Evolutionary conservation across 345 rosid genomes (phyloP).

Genomic region (Hevea brasiliensis): DNA sequence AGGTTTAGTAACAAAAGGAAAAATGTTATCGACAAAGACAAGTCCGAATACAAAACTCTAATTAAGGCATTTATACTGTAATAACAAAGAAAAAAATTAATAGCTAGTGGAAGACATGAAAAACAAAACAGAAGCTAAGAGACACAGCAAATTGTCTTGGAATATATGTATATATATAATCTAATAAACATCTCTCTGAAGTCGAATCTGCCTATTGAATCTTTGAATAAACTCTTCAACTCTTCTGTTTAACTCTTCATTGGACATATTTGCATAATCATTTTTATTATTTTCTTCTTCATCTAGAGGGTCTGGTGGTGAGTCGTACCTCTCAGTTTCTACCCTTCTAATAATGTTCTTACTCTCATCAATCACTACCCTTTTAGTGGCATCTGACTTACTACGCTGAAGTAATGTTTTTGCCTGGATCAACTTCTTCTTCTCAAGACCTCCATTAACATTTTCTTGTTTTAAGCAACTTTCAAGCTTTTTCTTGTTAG

Average conservation of each 20-base stretch:
- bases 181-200: constrained; percentile 32
- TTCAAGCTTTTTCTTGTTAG: constrained; percentile 5
- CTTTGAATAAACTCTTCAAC: constrained; percentile 72
- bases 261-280: constrained; percentile 63
- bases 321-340: neutral
- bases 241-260: constrained; percentile 67
- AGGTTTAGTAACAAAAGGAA: neutral
- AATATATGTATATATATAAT: neutral
- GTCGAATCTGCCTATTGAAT: constrained; percentile 59
- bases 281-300: constrained; percentile 34
- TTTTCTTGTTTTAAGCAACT: neutral
- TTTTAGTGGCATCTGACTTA: constrained; percentile 41
- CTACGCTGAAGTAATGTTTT: constrained; percentile 32
- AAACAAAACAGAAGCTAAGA: neutral
- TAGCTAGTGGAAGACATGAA: neutral
- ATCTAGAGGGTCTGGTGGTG: neutral
- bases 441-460: constrained; percentile 5
- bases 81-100: neutral
- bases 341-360: constrained; percentile 29
- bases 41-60: neutral
- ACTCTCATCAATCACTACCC: constrained; percentile 30
- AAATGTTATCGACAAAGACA: neutral
- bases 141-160: neutral
- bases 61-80: neutral
- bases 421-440: constrained; percentile 7